Conservation (phyloP, 192 early-diverging fungal species). For the Backusella luteola region DNA sequence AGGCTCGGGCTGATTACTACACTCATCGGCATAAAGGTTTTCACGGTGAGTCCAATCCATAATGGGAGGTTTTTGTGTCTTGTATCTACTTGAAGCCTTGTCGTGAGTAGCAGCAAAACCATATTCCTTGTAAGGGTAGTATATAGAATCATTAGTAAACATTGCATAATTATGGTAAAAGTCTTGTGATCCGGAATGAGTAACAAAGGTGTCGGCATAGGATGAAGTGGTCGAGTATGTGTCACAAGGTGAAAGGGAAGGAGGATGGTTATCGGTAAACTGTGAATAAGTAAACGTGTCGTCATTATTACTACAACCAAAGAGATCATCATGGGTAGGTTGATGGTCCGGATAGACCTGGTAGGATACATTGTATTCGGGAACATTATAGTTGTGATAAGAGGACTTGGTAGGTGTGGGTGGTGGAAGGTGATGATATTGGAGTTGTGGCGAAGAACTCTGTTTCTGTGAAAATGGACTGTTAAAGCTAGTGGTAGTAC, state of each 20-base stretch:
- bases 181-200: conserved; percentile 8
- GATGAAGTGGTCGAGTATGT: conserved; percentile 12
- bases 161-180: conserved; percentile 7
- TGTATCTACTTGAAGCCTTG: background rate
- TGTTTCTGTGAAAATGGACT: background rate
- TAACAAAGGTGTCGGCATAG: background rate
- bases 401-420: background rate
- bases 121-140: conserved; percentile 2
- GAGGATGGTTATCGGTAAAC: background rate
- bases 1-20: background rate
- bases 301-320: background rate
- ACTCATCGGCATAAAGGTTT: background rate
- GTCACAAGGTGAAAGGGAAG: conserved; percentile 16
- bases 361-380: background rate
- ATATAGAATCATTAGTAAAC: conserved; percentile 8
- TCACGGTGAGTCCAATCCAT: background rate
- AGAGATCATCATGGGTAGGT: background rate
- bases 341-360: conserved; percentile 11
- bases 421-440: background rate
- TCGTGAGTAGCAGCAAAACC: background rate
- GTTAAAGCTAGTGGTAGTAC: background rate
- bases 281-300: conserved; percentile 4
- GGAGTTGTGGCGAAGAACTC: background rate
- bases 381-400: conserved; percentile 9
- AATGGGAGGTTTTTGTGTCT: background rate